phyloP scores from a whole-genome alignment of 768 basidiomycete genomes.

The Mycena vitilis region DNA sequence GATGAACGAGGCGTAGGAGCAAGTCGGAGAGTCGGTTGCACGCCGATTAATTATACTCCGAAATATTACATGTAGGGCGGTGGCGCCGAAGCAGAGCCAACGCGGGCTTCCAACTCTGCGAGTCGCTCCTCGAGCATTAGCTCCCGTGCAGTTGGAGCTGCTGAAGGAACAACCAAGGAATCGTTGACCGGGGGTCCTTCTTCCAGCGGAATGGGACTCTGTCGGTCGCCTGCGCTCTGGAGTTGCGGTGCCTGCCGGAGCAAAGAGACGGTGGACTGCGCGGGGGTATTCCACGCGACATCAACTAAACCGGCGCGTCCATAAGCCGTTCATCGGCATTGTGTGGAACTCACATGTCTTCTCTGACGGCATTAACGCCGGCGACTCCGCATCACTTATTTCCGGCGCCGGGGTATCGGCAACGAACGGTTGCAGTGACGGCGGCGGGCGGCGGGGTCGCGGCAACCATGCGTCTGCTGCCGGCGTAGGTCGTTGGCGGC shows the following conservation, averaged over 20 bases:
- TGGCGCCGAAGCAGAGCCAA: not conserved
- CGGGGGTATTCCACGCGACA: constrained; percentile 4
- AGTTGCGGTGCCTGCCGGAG: too few relatives aligned
- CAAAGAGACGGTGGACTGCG: not conserved
- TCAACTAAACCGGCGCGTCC: not conserved
- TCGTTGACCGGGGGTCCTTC: not conserved
- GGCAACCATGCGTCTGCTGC: not conserved
- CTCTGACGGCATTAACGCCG: not conserved
- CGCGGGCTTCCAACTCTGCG: constrained; percentile 17
- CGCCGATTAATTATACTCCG: too few relatives aligned
- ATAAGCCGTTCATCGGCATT: not conserved
- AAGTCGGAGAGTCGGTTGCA: too few relatives aligned
- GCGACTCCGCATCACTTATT: not conserved
- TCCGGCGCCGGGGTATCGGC: not conserved
- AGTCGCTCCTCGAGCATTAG: constrained; percentile 15
- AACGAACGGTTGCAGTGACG: constrained; percentile 2
- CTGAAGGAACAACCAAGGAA: not conserved
- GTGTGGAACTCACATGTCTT: constrained; percentile 6
- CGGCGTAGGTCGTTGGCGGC: not conserved
- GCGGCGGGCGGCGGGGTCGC: not conserved
- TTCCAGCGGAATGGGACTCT: not conserved
- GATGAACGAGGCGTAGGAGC: too few relatives aligned
- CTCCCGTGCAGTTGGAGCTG: not conserved
- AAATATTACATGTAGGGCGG: constrained; percentile 1
- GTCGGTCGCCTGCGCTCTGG: not conserved